Evolutionary conservation across 192 early-diverging fungal genomes (phyloP).

Genomic region (Phycomyces blakesleeanus): DNA sequence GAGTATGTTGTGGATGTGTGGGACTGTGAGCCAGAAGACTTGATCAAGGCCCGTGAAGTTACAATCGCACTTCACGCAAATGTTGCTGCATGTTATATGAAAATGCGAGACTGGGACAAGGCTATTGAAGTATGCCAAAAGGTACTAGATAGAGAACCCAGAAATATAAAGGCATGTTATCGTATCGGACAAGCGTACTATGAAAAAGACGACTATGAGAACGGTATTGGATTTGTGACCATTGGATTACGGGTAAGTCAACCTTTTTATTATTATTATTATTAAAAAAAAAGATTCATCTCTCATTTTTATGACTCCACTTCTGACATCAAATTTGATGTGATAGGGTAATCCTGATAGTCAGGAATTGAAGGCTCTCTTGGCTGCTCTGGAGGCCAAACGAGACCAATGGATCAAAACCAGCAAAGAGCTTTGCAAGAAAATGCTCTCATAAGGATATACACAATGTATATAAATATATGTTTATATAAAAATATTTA

Average conservation of each 20-base stretch:
- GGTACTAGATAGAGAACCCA: constrained; percentile 24
- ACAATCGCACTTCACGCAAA: constrained; percentile 32
- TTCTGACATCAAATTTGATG: neutral
- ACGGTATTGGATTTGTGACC: constrained; percentile 24
- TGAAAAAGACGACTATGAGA: constrained; percentile 37
- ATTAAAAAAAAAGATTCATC: neutral
- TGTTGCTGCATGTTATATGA: constrained; percentile 21
- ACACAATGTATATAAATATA: too few relatives aligned
- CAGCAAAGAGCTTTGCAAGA: neutral
- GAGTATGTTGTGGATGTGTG: constrained; percentile 18
- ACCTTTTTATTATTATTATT: too few relatives aligned
- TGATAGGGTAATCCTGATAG: neutral
- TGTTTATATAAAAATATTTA: too few relatives aligned
- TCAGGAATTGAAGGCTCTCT: neutral
- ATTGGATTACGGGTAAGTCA: neutral
- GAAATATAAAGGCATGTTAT: constrained; percentile 40
- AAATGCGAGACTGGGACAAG: constrained; percentile 12
- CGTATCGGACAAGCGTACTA: constrained; percentile 42
- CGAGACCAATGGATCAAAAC: neutral
- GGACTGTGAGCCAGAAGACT: constrained; percentile 24
- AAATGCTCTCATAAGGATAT: neutral
- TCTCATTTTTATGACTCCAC: neutral
- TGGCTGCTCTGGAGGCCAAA: neutral
- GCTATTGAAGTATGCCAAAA: constrained; percentile 28
- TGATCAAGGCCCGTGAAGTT: constrained; percentile 15